Evolutionary conservation across 345 rosid genomes (phyloP).

Genomic region (Excoecaria cochinchinensis): DNA sequence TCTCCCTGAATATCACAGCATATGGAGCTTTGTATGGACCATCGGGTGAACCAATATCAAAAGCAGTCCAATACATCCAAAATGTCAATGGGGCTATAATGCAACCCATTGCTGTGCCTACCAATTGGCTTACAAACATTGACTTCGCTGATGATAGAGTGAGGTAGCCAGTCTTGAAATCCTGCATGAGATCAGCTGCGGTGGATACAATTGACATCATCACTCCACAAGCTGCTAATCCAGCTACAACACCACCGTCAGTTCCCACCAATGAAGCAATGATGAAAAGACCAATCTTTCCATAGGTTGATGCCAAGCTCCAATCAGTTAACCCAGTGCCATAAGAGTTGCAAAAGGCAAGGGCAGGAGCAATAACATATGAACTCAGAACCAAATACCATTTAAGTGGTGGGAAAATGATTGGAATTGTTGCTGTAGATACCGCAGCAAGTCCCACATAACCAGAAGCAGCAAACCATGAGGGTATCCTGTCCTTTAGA

Average conservation of each 20-base stretch:
- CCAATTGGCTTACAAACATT: slow-evolving; percentile 81
- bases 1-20: slow-evolving; percentile 80
- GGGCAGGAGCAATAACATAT: slow-evolving; percentile 83
- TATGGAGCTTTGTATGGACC: slow-evolving; percentile 91
- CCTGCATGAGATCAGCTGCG: slow-evolving; percentile 97
- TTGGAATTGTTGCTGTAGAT: slow-evolving; percentile 71
- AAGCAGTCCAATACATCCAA: slow-evolving; percentile 85
- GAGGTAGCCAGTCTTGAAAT: slow-evolving; percentile 87
- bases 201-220: slow-evolving; percentile 95
- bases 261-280: slow-evolving; percentile 79
- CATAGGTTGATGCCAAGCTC: slow-evolving; percentile 77
- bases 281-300: slow-evolving; percentile 87
- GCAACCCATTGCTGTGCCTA: slow-evolving; percentile 93
- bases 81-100: slow-evolving; percentile 84
- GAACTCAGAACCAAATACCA: slow-evolving; percentile 86
- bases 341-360: slow-evolving; percentile 91
- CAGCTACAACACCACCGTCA: slow-evolving; percentile 83
- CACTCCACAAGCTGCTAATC: slow-evolving; percentile 80
- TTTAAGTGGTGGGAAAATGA: slow-evolving; percentile 72
- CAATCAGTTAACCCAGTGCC: slow-evolving; percentile 88
- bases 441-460: slow-evolving; percentile 88
- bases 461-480: slow-evolving; percentile 77
- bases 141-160: slow-evolving; percentile 88
- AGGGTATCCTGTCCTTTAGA: slow-evolving; percentile 72
- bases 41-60: slow-evolving; percentile 77